phyloP scores from a whole-genome alignment of 2,329 filamentous ascomycete species.

The Ceratocystis alfenasii region DNA sequence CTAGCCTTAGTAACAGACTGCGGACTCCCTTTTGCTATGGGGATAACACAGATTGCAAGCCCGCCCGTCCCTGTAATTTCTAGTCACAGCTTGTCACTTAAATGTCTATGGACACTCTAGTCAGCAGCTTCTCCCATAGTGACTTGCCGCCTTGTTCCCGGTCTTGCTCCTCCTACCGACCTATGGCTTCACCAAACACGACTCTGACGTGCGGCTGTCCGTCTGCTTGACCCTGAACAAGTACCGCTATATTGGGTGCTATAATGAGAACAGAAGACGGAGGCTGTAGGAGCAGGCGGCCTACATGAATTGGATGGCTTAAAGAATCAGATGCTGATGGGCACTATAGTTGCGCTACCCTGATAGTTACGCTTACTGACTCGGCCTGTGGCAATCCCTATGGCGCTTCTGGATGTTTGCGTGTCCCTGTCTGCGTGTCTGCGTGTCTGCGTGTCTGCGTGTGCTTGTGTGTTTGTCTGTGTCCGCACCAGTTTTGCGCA shows the following conservation, averaged over 20 bases:
- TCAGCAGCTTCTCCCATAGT: neutral
- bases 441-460: neutral
- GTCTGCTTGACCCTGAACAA: conserved; percentile 18
- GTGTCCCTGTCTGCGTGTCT: neutral
- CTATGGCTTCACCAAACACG: neutral
- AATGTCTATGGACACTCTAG: neutral
- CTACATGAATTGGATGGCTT: conserved; percentile 39
- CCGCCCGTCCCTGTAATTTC: no score
- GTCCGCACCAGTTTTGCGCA: no score
- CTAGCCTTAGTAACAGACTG: no score
- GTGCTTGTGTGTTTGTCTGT: no score
- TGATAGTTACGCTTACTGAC: conserved; percentile 36
- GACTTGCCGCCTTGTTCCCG: neutral
- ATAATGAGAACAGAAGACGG: conserved; percentile 41
- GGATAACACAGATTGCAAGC: no score
- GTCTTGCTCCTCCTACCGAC: neutral
- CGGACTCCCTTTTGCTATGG: neutral
- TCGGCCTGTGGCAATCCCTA: conserved; percentile 36
- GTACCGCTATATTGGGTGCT: conserved; percentile 47
- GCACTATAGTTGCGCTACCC: conserved; percentile 39
- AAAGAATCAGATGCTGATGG: conserved; percentile 31
- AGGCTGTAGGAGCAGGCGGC: conserved; percentile 32
- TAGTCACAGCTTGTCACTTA: neutral
- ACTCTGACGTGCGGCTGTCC: no score
- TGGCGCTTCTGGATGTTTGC: neutral